Base-by-base conservation (phyloP, 768 basidiomycete genomes). In the Gloeopeniophorella convolvens region DNA sequence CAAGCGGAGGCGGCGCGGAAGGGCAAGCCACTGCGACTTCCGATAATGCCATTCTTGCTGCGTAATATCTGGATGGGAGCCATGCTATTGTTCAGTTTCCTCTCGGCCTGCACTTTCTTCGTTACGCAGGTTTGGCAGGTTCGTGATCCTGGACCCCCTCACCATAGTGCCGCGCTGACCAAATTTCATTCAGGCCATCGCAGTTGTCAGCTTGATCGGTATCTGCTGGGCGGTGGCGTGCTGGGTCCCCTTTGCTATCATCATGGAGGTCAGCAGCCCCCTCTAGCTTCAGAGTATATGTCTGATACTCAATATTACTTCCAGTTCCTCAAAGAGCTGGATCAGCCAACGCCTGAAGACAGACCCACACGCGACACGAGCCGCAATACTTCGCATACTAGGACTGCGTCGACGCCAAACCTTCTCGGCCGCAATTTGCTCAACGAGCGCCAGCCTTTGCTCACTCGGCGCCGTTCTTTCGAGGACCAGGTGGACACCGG, bases 211-310 rank as follows among this genome's bases (percentile, higher is more conserved):
- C 44, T 63, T 94, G 44, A 81, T 95, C 20, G 94, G 94, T 35
- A 85, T 96, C 31, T 94, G 87, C 65, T 97, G 94, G 94, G 89
- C 92, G 9, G 89, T 96, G 33, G 90, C 94, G n/a, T 90, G 89
- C 70, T 96, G 94, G 94, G 89, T 90, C 13, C 93, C 93, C 2
- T 96, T 96, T 59, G 88, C 93, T 16, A 92, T 96, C 61, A 90
- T 97, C 68, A 97, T 97, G 93, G 93, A 94, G 80, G 91, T 80
- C 56, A 42, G 76, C 59, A 4, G 23, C 28, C 34, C 8, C 16
- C 40, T 18, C 40, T 32, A 21, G 42, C 23, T 34, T 20, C 7
- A 27, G 18, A 6, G 2, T 18, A 44, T 27, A 7, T n/a, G 6
- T 34, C 28, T 42, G 27, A 6, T 27, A 33, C 43, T 51, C 37